phyloP scores from a whole-genome alignment of 169 alveolate genomes.

The Plasmodium knowlesi region DNA sequence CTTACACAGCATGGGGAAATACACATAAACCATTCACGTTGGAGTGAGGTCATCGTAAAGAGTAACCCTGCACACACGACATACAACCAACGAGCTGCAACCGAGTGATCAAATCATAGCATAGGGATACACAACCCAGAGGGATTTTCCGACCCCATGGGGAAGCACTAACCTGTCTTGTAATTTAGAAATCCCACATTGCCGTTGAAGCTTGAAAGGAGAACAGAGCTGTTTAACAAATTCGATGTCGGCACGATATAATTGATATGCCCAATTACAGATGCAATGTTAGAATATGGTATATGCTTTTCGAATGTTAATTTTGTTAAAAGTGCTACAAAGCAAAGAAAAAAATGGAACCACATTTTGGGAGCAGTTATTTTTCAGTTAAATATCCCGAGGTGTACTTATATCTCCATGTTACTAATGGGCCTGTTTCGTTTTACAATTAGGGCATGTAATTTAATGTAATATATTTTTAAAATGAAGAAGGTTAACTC shows the following conservation, averaged over 20 bases:
- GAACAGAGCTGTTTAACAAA: conserved; percentile 17
- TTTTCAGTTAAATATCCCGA: background rate
- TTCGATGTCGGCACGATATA: conserved; percentile 49
- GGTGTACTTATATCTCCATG: conserved; percentile 2
- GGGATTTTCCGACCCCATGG: background rate
- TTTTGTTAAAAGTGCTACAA: conserved; percentile 34
- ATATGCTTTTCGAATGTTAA: conserved; percentile 20
- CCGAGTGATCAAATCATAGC: background rate
- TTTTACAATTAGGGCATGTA: background rate
- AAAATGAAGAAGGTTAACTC: background rate
- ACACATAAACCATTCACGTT: background rate
- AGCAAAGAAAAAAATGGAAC: conserved; percentile 30
- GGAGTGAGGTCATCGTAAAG: background rate
- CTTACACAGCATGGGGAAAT: background rate
- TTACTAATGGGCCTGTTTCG: background rate
- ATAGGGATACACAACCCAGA: background rate
- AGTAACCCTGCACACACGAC: background rate
- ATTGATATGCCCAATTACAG: conserved; percentile 66
- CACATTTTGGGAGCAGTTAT: conserved; percentile 29
- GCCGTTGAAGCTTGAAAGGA: conserved; percentile 60
- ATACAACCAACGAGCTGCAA: background rate
- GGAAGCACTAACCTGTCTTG: conserved; percentile 46
- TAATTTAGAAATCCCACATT: conserved; percentile 64
- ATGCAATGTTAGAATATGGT: conserved; percentile 43
- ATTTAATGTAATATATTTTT: background rate